Percentiles rank a stretch among this genome's conserved stretches.
Conservation (phyloP, 1,284 basidiomycete genomes). For the Psilocybe mexicana region DNA sequence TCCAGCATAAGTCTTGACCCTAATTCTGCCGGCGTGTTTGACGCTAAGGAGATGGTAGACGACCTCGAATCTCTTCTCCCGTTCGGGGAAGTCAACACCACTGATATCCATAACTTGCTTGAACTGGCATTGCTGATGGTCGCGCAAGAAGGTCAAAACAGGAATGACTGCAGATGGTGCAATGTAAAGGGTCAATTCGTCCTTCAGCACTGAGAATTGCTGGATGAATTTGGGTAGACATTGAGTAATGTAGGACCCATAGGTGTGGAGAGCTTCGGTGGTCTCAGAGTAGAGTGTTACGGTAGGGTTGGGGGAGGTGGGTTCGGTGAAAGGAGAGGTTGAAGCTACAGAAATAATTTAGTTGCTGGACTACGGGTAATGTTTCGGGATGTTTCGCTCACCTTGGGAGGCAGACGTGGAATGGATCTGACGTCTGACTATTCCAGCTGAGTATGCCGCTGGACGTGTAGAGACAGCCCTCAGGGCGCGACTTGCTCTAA, state of each 20-base stretch:
- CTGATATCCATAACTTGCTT: slow-evolving; percentile 93
- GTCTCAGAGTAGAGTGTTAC: slow-evolving; percentile 68
- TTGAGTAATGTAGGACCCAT: slow-evolving; percentile 88
- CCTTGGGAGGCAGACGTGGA: slow-evolving; percentile 53
- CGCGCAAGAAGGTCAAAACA: slow-evolving; percentile 90
- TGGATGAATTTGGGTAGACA: slow-evolving; percentile 94
- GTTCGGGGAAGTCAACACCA: slow-evolving; percentile 94
- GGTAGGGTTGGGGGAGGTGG: slow-evolving; percentile 84
- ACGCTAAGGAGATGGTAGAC: slow-evolving; percentile 95
- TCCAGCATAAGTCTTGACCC: slow-evolving; percentile 97
- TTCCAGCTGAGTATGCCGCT: slow-evolving; percentile 25
- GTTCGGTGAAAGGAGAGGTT: slow-evolving; percentile 80
- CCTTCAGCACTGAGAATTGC: slow-evolving; percentile 97
- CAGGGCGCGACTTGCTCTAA: slow-evolving; percentile 42
- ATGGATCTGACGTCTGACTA: slow-evolving; percentile 35
- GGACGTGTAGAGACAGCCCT: slow-evolving; percentile 30
- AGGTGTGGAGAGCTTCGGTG: slow-evolving; percentile 80
- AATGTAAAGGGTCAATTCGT: slow-evolving; percentile 92
- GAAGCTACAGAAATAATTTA: slow-evolving; percentile 47
- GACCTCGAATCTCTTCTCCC: slow-evolving; percentile 94
- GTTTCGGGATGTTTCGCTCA: slow-evolving; percentile 26
- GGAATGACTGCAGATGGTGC: slow-evolving; percentile 84
- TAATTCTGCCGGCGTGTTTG: slow-evolving; percentile 75
- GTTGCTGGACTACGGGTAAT: slow-evolving; percentile 10
- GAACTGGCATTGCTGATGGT: slow-evolving; percentile 96